Evolutionary conservation across 2,329 filamentous ascomycete species (phyloP).

Genomic region (Aspergillus sp.): DNA sequence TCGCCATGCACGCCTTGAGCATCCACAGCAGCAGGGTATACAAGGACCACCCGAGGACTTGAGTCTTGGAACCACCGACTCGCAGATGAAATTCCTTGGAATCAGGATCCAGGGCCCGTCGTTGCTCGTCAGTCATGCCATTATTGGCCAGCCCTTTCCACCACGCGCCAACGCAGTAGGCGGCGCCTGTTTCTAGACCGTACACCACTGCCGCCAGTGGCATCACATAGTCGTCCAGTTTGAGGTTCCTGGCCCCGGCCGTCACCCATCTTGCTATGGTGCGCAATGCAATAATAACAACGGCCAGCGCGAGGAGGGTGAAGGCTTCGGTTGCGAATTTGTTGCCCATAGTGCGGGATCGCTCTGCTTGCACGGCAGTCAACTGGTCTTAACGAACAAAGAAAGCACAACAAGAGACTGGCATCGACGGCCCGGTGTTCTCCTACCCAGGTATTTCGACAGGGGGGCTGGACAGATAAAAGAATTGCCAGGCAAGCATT

Average conservation of each 20-base stretch:
- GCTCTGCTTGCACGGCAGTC: too few relatives aligned
- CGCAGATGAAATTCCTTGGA: slow-evolving; percentile 41
- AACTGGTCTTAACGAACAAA: too few relatives aligned
- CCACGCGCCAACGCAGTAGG: slow-evolving; percentile 41
- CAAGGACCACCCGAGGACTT: slow-evolving; percentile 45
- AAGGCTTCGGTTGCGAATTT: slow-evolving; percentile 40
- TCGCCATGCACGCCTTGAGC: slow-evolving; percentile 47
- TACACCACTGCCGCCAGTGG: slow-evolving; percentile 45
- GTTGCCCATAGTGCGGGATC: slow-evolving; percentile 4
- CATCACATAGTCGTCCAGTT: slow-evolving; percentile 52
- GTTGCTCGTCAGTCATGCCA: slow-evolving; percentile 45
- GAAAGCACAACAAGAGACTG: too few relatives aligned
- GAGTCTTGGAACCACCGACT: slow-evolving; percentile 46
- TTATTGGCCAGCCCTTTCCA: slow-evolving; percentile 49
- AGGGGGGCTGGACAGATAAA: too few relatives aligned
- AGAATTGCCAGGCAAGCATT: too few relatives aligned
- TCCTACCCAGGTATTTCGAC: too few relatives aligned
- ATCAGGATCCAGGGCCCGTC: slow-evolving; percentile 35
- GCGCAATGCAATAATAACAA: slow-evolving; percentile 43
- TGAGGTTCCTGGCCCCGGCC: slow-evolving; percentile 43
- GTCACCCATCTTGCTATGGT: slow-evolving; percentile 40
- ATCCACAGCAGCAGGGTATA: slow-evolving; percentile 46
- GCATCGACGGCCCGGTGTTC: too few relatives aligned
- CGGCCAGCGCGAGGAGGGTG: slow-evolving; percentile 43
- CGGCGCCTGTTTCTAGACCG: slow-evolving; percentile 40